Evolutionary conservation across 78 protist species (phyloP).

Genomic region (Polysphondylium violaceum): DNA sequence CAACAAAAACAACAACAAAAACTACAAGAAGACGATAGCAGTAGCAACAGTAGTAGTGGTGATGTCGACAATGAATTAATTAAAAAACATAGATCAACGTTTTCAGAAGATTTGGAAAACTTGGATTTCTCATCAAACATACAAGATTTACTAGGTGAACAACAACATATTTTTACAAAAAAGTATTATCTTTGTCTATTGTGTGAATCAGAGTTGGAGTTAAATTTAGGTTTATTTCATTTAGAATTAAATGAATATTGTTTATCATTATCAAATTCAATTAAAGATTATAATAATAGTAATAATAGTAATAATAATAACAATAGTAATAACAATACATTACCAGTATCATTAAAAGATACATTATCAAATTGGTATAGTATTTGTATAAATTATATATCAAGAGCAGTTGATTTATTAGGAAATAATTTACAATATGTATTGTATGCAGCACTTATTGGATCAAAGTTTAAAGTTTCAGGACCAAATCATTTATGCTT

Average conservation of each 20-base stretch:
- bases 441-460: constrained; percentile 25
- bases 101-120: constrained; percentile 20
- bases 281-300: background rate
- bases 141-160: background rate
- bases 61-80: background rate
- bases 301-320: background rate
- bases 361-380: constrained; percentile 54
- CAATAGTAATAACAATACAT: background rate
- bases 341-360: background rate
- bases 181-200: constrained; percentile 64
- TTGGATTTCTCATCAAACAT: background rate
- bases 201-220: constrained; percentile 47
- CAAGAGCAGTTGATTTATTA: constrained; percentile 40
- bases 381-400: constrained; percentile 48
- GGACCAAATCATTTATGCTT: background rate
- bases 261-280: background rate
- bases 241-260: constrained; percentile 41
- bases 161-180: background rate
- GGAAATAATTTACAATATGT: constrained; percentile 12
- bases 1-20: background rate
- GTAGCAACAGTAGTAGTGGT: background rate
- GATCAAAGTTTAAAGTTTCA: constrained; percentile 11
- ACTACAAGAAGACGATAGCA: constrained; percentile 8
- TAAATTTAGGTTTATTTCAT: constrained; percentile 53
- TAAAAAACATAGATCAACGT: background rate